Conservation (phyloP, 345 rosid species). For the Hibiscus trionum region DNA sequence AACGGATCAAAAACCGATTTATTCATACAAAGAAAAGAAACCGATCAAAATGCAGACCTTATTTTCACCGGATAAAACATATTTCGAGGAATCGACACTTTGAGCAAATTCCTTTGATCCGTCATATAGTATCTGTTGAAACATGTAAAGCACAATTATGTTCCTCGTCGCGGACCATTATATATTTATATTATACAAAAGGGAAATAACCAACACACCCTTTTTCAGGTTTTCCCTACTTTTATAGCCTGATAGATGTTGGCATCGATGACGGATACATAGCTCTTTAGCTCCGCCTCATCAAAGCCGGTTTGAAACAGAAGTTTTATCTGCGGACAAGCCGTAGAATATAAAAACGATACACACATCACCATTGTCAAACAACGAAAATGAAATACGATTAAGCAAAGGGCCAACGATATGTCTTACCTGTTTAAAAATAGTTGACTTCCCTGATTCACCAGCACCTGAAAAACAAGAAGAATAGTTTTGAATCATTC, state of each 20-base stretch:
- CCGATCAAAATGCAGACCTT: slow-evolving; percentile 41
- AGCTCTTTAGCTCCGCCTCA: slow-evolving; percentile 79
- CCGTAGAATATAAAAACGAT: background rate
- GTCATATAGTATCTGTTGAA: slow-evolving; percentile 69
- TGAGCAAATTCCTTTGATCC: slow-evolving; percentile 92
- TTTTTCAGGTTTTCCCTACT: slow-evolving; percentile 67
- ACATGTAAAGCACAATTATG: slow-evolving; percentile 12
- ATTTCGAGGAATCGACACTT: slow-evolving; percentile 58
- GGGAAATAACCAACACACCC: slow-evolving; percentile 76
- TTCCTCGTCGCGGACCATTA: slow-evolving; percentile 12
- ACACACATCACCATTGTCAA: background rate
- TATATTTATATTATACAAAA: slow-evolving; percentile 18
- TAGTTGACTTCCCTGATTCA: slow-evolving; percentile 97
- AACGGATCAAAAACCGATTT: background rate
- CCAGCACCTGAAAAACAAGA: slow-evolving; percentile 67
- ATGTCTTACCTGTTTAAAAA: slow-evolving; percentile 85
- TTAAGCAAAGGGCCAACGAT: background rate
- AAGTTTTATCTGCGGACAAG: slow-evolving; percentile 68
- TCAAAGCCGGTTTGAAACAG: slow-evolving; percentile 95
- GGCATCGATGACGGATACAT: slow-evolving; percentile 88
- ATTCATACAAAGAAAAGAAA: background rate
- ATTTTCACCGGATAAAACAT: slow-evolving; percentile 51
- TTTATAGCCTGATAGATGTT: slow-evolving; percentile 96
- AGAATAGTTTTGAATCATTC: background rate
- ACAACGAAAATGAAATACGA: background rate